phyloP scores from a whole-genome alignment of 1,139 yeast species.

The Sugiyamaella pinicola region DNA sequence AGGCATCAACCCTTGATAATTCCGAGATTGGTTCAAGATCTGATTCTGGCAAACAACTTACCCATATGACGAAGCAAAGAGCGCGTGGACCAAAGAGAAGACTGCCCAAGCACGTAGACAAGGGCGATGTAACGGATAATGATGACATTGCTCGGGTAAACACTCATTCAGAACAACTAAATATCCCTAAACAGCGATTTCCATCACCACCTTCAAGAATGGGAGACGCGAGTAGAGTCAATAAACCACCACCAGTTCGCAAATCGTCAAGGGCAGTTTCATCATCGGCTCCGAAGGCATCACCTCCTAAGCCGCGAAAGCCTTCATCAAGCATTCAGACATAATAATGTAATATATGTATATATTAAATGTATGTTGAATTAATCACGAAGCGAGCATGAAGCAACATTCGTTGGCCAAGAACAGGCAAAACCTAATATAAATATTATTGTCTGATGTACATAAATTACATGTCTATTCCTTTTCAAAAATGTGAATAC shows the following conservation, averaged over 20 bases:
- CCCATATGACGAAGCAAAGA: constrained; percentile 63
- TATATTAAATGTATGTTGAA: constrained; percentile 8
- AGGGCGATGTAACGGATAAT: constrained; percentile 29
- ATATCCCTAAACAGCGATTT: constrained; percentile 25
- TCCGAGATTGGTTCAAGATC: constrained; percentile 25
- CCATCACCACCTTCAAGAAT: constrained; percentile 13
- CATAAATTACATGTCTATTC: constrained; percentile 10
- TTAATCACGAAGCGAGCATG: neutral
- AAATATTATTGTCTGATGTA: neutral
- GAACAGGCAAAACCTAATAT: too few relatives aligned
- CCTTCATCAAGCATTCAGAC: constrained; percentile 25
- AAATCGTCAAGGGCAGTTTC: constrained; percentile 32
- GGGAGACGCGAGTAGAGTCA: constrained; percentile 2
- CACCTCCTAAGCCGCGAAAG: constrained; percentile 30
- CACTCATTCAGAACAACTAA: constrained; percentile 12
- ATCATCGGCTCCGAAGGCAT: constrained; percentile 18
- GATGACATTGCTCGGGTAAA: too few relatives aligned
- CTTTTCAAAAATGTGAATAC: constrained; percentile 25
- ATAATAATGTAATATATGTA: constrained; percentile 11
- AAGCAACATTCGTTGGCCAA: neutral
- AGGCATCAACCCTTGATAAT: constrained; percentile 41
- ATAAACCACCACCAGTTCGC: constrained; percentile 36
- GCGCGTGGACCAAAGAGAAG: constrained; percentile 77
- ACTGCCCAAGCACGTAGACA: constrained; percentile 52
- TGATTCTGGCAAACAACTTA: constrained; percentile 41